Evolutionary conservation across 2,329 filamentous ascomycete species (phyloP).

Genomic region (Lachnum nothofagi): DNA sequence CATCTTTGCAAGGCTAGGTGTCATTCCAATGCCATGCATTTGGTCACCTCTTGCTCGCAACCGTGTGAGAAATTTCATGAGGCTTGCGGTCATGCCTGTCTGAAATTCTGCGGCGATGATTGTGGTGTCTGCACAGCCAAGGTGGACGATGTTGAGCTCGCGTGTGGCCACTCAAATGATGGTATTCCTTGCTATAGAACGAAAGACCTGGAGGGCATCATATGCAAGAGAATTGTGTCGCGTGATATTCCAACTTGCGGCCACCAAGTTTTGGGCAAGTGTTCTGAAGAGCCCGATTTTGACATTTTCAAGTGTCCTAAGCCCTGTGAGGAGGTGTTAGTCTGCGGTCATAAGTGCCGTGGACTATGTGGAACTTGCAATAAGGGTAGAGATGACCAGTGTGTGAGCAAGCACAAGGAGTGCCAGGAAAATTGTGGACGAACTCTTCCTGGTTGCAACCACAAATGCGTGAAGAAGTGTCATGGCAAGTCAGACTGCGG

Average conservation of each 20-base stretch:
- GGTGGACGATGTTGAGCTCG: neutral
- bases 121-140: slow-evolving; percentile 1
- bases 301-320: neutral
- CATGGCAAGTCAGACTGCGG: slow-evolving; percentile 4
- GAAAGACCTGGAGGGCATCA: neutral
- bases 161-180: slow-evolving; percentile 3
- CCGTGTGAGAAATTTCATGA: slow-evolving; percentile 1
- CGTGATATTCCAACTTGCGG: neutral
- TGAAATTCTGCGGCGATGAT: slow-evolving; percentile 1
- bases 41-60: neutral
- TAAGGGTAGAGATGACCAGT: neutral
- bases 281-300: neutral
- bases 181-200: neutral
- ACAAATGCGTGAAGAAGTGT: slow-evolving; percentile 1
- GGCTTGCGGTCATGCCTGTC: neutral
- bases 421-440: neutral
- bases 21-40: neutral
- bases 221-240: neutral
- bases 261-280: neutral
- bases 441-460: slow-evolving; percentile 1
- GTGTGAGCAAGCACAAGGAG: neutral
- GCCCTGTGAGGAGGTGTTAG: neutral
- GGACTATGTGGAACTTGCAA: neutral
- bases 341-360: neutral
- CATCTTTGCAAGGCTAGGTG: neutral